These are phyloP conservation scores for Candolleomyces efflorescens DNA, from an alignment of 768 basidiomycete genomes.

Conservation along the genomic window DNA sequence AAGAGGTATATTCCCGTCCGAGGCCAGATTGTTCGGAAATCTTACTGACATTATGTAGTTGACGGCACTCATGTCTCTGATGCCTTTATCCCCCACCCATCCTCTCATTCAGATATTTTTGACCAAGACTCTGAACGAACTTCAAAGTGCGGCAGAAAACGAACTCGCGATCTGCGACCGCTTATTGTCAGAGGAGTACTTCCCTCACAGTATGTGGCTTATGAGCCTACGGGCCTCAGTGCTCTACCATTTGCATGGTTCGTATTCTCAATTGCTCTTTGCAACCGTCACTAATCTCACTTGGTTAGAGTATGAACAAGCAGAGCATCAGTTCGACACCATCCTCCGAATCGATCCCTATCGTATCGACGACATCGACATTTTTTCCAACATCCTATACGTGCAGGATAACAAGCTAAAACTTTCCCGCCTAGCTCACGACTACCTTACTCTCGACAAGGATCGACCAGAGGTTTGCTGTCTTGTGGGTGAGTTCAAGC, in stretches of 20 bases:
- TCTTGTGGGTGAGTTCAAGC: constrained; percentile 71
- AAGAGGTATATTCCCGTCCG: constrained; percentile 56
- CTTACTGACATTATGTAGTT: constrained; percentile 29
- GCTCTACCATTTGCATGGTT: constrained; percentile 88
- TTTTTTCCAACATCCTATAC: constrained; percentile 95
- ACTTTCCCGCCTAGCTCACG: constrained; percentile 86
- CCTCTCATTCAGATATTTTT: constrained; percentile 68
- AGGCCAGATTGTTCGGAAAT: background rate
- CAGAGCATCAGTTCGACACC: constrained; percentile 80
- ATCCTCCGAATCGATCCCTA: constrained; percentile 80
- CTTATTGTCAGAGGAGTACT: constrained; percentile 64
- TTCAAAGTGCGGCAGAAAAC: constrained; percentile 85
- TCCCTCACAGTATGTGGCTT: constrained; percentile 80
- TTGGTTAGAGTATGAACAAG: constrained; percentile 75
- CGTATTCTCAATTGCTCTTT: constrained; percentile 19
- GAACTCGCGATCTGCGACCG: constrained; percentile 80
- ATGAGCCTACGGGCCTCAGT: constrained; percentile 84
- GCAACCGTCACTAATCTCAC: constrained; percentile 7
- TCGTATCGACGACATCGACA: constrained; percentile 91
- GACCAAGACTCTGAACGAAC: constrained; percentile 83
- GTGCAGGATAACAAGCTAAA: constrained; percentile 88
- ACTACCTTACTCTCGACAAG: constrained; percentile 84
- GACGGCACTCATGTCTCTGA: constrained; percentile 42
- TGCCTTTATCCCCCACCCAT: constrained; percentile 43
- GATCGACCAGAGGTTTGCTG: constrained; percentile 96